Base-by-base conservation (phyloP, 257 asterid species). In the Rehmannia glutinosa region DNA sequence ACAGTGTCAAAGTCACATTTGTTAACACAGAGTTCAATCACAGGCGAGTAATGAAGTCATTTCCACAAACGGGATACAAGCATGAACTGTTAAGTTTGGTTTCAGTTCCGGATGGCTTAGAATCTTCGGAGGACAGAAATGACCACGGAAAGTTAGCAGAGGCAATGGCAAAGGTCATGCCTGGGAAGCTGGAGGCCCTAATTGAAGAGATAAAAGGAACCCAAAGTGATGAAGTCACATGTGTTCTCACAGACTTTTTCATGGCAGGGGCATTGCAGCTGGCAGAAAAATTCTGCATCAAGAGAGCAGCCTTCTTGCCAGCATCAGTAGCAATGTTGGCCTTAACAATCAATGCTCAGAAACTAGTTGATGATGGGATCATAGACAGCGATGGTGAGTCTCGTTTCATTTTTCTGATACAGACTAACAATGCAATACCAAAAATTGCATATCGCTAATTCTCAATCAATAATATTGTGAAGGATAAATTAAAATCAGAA, bases 41-140 rank as follows among this genome's bases (percentile, higher is more conserved):
- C 78, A 16, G 55, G 20, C 62, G 92, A 49, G 62, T 87, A 9
- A 8, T 73, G 20, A 64, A 78, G 32, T 62, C 89, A 0, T 41
- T 87, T 8, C 56, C 85, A n/a, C n/a, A n/a, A n/a, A n/a, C n/a
- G n/a, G n/a, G n/a, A n/a, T n/a, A n/a, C n/a, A n/a, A n/a, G n/a
- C n/a, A n/a, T 0, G 46, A 69, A 1, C 10, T 63, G 0, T 72
- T n/a, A 69, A 2, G 39, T 52, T 28, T 87, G 68, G 88, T 69
- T 35, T 74, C 91, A 0, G 23, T 90, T 38, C 95, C 91, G 3
- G 95, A 89, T 66, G 97, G 97, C 1, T 9, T 87, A 20, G 88
- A 70, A 33, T 57, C 86, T 0, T 32, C 70, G 67, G 97, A 85
- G 66, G 91, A 89, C 45, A 71, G 95, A 51, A 80, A 77, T 23